These are phyloP conservation scores for Jatropha podagrica DNA, from an alignment of 441 rosid species.

Conservation along the genomic window DNA sequence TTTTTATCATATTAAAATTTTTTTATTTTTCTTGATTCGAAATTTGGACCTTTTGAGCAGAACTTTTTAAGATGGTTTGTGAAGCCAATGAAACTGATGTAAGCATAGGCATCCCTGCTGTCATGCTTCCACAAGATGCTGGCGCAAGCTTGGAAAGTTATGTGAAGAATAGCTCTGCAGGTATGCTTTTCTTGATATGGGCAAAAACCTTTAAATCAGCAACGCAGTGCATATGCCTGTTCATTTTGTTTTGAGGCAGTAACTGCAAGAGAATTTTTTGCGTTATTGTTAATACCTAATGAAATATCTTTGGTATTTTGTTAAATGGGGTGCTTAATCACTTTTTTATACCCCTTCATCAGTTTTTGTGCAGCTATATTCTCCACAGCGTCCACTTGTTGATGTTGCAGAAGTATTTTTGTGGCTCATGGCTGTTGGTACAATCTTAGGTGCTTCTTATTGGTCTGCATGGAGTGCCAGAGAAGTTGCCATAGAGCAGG, in stretches of 20 bases:
- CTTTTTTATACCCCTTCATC: constrained; percentile 32
- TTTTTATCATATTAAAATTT: background rate
- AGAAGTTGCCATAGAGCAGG: constrained; percentile 80
- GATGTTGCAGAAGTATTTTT: constrained; percentile 98
- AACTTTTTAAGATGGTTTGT: constrained; percentile 98
- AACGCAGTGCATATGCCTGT: background rate
- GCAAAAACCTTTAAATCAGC: background rate
- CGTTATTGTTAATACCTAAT: background rate
- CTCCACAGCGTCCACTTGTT: constrained; percentile 87
- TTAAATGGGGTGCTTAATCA: constrained; percentile 8
- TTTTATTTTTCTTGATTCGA: background rate
- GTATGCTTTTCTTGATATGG: constrained; percentile 33
- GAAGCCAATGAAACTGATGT: constrained; percentile 86
- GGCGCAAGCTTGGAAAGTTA: constrained; percentile 67
- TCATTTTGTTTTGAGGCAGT: constrained; percentile 20
- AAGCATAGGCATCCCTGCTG: constrained; percentile 75
- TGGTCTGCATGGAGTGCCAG: constrained; percentile 99
- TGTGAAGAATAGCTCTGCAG: constrained; percentile 53
- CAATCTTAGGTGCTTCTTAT: constrained; percentile 87
- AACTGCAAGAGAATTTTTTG: background rate
- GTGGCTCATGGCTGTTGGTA: constrained; percentile 98
- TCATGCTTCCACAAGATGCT: constrained; percentile 99
- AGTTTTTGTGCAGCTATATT: constrained; percentile 92
- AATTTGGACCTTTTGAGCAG: constrained; percentile 37
- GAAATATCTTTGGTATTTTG: constrained; percentile 1